phyloP scores from a whole-genome alignment of 352 stramenopile species.

The Pythium pyrilobum region DNA sequence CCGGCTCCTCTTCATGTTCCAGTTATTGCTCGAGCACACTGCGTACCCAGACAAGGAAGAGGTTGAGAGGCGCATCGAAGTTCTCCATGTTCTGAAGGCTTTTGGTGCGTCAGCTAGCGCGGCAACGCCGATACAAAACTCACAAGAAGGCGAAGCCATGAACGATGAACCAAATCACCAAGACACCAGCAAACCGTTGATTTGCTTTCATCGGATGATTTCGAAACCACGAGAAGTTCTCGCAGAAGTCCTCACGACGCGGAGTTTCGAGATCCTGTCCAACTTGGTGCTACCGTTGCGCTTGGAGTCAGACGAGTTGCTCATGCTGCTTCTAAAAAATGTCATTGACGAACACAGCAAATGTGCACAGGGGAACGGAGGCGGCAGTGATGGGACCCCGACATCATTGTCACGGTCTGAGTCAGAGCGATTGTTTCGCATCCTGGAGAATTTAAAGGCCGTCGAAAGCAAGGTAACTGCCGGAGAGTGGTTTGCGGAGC shows the following conservation, averaged over 20 bases:
- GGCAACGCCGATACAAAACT: not conserved
- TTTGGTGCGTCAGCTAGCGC: slow-evolving; percentile 14
- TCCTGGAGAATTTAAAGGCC: slow-evolving; percentile 19
- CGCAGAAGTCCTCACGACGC: slow-evolving; percentile 30
- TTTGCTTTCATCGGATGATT: slow-evolving; percentile 72
- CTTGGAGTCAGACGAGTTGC: slow-evolving; percentile 59
- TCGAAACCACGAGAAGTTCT: slow-evolving; percentile 54
- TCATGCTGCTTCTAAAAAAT: slow-evolving; percentile 73
- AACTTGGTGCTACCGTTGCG: slow-evolving; percentile 44
- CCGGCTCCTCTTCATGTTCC: slow-evolving; percentile 69
- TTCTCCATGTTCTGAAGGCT: slow-evolving; percentile 47
- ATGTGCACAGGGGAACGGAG: too few species aligned
- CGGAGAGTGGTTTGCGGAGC: slow-evolving; percentile 23
- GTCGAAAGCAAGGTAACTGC: slow-evolving; percentile 22
- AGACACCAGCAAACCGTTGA: not conserved
- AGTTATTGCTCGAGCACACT: slow-evolving; percentile 56
- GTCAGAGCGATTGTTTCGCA: slow-evolving; percentile 19
- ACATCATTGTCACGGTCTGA: slow-evolving; percentile 15
- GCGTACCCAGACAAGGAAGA: slow-evolving; percentile 50
- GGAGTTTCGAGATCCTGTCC: slow-evolving; percentile 48
- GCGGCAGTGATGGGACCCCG: not conserved
- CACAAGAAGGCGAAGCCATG: not conserved
- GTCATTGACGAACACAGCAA: slow-evolving; percentile 31
- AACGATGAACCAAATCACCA: not conserved
- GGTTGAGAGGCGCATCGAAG: slow-evolving; percentile 51